Conservation (phyloP, 2,329 filamentous ascomycete genomes). For the Emmonsia crescens region DNA sequence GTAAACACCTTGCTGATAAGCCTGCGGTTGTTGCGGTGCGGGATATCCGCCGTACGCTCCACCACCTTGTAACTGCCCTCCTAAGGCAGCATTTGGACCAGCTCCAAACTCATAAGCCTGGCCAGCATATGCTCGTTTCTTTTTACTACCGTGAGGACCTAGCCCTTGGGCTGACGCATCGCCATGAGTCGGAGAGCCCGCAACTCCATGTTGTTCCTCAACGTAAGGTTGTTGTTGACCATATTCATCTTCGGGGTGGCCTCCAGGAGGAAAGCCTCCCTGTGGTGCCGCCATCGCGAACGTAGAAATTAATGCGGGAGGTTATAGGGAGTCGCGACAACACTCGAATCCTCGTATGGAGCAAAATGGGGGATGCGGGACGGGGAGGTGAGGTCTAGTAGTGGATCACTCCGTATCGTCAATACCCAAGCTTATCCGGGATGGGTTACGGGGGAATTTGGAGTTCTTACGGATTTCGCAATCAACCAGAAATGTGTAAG, state of each 20-base stretch:
- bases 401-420: background rate
- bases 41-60: slow-evolving; percentile 55
- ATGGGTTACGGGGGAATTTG: background rate
- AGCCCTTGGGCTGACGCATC: slow-evolving; percentile 12
- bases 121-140: slow-evolving; percentile 90
- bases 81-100: slow-evolving; percentile 65
- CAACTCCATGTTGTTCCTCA: slow-evolving; percentile 24
- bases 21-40: slow-evolving; percentile 37
- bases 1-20: slow-evolving; percentile 34
- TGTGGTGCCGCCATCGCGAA: slow-evolving; percentile 41
- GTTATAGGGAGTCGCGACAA: background rate
- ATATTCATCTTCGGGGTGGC: slow-evolving; percentile 35
- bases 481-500: background rate
- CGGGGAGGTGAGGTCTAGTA: background rate
- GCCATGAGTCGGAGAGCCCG: slow-evolving; percentile 22
- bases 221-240: slow-evolving; percentile 31
- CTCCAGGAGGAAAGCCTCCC: slow-evolving; percentile 39
- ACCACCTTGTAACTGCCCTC: slow-evolving; percentile 40
- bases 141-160: slow-evolving; percentile 36
- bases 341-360: background rate
- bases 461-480: background rate
- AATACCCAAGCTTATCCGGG: slow-evolving; percentile 1
- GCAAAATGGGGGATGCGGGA: background rate
- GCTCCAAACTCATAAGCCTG: slow-evolving; percentile 87
- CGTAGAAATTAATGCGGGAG: background rate